A percentile compares a stretch with the other conserved stretches of the same genome.
These are phyloP conservation scores for Cucurbita maxima DNA, from an alignment of 306 rosid genomes.

Conservation along the genomic window DNA sequence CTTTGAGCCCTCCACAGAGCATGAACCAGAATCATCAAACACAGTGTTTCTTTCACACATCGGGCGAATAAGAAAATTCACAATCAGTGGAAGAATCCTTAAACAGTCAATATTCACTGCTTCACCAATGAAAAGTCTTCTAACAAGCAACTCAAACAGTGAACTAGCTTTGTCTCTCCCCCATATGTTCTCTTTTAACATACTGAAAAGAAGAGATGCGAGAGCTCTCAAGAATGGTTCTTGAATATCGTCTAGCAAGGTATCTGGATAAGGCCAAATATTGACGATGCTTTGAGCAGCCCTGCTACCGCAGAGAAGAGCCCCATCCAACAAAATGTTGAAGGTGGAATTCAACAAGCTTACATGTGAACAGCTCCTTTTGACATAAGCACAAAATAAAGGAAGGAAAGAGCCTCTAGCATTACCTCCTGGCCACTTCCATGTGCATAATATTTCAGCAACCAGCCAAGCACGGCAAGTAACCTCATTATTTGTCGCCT, in stretches of 20 bases:
- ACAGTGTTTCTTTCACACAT: conserved; percentile 17
- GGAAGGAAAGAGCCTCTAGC: conserved; percentile 72
- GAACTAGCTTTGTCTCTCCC: conserved; percentile 31
- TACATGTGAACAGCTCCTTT: conserved; percentile 29
- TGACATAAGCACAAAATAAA: conserved; percentile 40
- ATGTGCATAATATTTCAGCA: conserved; percentile 87
- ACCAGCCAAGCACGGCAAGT: conserved; percentile 65
- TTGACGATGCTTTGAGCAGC: conserved; percentile 31
- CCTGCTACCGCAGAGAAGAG: conserved; percentile 57
- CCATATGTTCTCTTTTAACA: conserved; percentile 70
- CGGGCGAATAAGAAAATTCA: conserved; percentile 43
- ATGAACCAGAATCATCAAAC: conserved; percentile 24
- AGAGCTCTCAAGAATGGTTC: conserved; percentile 95
- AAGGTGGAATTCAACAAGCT: conserved; percentile 47
- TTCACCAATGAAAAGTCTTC: conserved; percentile 78
- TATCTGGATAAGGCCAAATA: conserved; percentile 41
- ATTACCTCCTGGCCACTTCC: conserved; percentile 88
- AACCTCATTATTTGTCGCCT: conserved; percentile 28
- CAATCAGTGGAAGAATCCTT: conserved; percentile 70
- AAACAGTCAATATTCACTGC: conserved; percentile 52
- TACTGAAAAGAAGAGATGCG: conserved; percentile 39
- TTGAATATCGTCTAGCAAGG: conserved; percentile 45
- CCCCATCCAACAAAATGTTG: conserved; percentile 54
- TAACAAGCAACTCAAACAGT: conserved; percentile 41
- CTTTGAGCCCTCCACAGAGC: conserved; percentile 20